phyloP scores from a whole-genome alignment of 2,329 filamentous ascomycete genomes.

The Hyphodiscus sp. region DNA sequence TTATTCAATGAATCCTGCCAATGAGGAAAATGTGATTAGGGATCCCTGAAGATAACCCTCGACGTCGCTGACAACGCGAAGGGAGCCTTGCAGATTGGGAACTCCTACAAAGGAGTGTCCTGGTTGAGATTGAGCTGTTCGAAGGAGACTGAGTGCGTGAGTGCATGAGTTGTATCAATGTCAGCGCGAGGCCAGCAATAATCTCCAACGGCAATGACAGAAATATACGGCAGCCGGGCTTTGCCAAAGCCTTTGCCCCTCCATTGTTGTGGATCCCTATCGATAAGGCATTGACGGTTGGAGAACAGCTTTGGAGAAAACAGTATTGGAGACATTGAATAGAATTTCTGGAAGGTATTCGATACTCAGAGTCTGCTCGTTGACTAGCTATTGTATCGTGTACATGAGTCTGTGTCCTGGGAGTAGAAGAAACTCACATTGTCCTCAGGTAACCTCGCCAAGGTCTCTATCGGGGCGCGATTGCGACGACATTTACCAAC shows the following conservation, averaged over 20 bases:
- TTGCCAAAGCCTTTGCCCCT: background rate
- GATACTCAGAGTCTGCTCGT: background rate
- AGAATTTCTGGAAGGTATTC: background rate
- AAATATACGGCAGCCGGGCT: background rate
- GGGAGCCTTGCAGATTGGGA: background rate
- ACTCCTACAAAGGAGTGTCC: background rate
- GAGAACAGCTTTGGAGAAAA: background rate
- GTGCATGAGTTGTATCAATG: background rate
- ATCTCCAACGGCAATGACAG: background rate
- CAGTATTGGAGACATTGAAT: background rate
- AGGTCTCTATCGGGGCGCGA: constrained; percentile 1
- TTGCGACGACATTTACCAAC: constrained; percentile 2
- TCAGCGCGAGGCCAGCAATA: background rate
- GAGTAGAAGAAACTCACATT: background rate
- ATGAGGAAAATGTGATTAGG: background rate
- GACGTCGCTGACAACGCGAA: background rate
- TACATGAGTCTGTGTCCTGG: background rate
- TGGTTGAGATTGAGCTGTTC: background rate
- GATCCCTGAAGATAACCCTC: background rate
- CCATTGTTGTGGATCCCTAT: background rate
- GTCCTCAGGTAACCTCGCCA: constrained; percentile 2
- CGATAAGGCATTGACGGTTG: background rate
- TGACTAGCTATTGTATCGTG: background rate
- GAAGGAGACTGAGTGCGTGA: background rate
- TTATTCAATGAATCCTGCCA: background rate